Evolutionary conservation across 164 flowering plant species (phyloP), one percentile per base, ranked within the genome.

Genomic region (Vitis rotundifolia): DNA sequence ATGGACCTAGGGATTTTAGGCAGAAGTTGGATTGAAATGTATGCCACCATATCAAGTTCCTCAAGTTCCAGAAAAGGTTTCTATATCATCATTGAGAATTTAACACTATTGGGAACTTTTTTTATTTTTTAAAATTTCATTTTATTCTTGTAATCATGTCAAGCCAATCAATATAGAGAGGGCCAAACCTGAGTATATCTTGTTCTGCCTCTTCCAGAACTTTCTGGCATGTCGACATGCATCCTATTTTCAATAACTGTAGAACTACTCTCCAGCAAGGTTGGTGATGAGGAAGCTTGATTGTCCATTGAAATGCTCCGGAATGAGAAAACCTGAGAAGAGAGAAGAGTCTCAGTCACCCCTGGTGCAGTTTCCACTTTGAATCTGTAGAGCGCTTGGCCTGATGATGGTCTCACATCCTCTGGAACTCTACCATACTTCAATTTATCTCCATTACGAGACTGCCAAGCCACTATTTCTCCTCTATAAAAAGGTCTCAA

Each of bases 381-480:
- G 63, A 95, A 83, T 81, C 97, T 85, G 77, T 91, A 95, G 49
- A 95, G 89, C 55, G 97, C 96, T 79, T 95, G 98, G 52, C 98
- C 97, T 22, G 96, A 88, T 66, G 91, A 87, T 55, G 98, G 97
- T 77, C 91, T 87, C 61, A 85, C 94, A 84, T 95, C 89, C 71
- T 86, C 93, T 18, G 88, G 89, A 79, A 95, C 91, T 75, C 90
- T 87, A 51, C 99, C 99, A 73, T 95, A 95, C 78, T 84, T 93
- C 82, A 95, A 76, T 74, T 88, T 95, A 63, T 93, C 94, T 67
- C 97, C 97, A 73, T 83, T 87, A 77, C 85, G 85, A 64, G 82
- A 73, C 66, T 89, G 83, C 97, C 97, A 95, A 63, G 99, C 99
- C 72, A 95, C 92, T 77, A 93, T 82, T 76, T 95, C 99, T 64